phyloP scores from a whole-genome alignment of 1,284 basidiomycete genomes.

The Kwoniella shivajii region DNA sequence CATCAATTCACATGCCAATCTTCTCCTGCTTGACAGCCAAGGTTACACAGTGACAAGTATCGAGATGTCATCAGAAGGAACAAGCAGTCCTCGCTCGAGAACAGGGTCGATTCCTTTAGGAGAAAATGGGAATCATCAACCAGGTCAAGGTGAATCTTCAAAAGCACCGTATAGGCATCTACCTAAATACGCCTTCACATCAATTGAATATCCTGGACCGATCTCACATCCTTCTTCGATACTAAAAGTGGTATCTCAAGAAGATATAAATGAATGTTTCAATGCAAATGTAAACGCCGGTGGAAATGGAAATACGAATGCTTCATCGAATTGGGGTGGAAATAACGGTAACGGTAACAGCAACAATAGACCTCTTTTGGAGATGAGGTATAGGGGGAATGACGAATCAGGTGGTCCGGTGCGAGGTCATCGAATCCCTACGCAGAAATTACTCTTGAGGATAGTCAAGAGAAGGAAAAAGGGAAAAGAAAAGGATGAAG shows the following conservation, averaged over 20 bases:
- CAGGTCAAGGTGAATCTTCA: slow-evolving; percentile 5
- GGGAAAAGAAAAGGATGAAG: slow-evolving; percentile 41
- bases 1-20: too few relatives aligned
- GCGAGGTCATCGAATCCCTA: slow-evolving; percentile 71
- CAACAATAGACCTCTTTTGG: slow-evolving; percentile 62
- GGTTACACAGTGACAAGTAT: too few relatives aligned
- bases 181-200: slow-evolving; percentile 67
- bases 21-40: too few relatives aligned
- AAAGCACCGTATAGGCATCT: slow-evolving; percentile 60
- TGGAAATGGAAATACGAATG: slow-evolving; percentile 33
- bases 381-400: slow-evolving; percentile 70
- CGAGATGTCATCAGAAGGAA: background rate
- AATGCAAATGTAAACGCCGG: too few relatives aligned
- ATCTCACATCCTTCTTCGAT: slow-evolving; percentile 64
- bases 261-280: slow-evolving; percentile 72
- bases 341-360: too few relatives aligned
- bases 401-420: slow-evolving; percentile 79
- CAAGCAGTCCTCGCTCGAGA: background rate
- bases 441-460: slow-evolving; percentile 78
- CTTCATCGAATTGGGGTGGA: too few relatives aligned
- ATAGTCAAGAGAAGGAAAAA: slow-evolving; percentile 62
- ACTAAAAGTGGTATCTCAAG: slow-evolving; percentile 68
- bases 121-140: background rate
- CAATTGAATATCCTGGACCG: slow-evolving; percentile 88
- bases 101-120: background rate